Conservation (phyloP, 495 filamentous ascomycete genomes). For the Wilcoxina mikolae region DNA sequence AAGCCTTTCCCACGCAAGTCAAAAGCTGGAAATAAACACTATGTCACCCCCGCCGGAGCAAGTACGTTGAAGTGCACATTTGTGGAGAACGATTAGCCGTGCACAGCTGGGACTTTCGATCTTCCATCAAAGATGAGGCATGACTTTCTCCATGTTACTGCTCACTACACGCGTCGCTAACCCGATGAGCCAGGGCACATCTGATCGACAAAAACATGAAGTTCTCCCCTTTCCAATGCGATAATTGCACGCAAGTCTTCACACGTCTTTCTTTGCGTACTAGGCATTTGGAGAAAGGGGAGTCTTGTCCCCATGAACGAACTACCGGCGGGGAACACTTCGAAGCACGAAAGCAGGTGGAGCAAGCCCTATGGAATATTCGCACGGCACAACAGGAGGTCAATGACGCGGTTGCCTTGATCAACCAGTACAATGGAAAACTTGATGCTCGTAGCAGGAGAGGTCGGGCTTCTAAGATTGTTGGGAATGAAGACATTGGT, state of each 20-base stretch:
- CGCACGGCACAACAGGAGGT: conserved; percentile 19
- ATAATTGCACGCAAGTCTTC: conserved; percentile 21
- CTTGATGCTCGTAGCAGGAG: not conserved
- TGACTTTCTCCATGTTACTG: not conserved
- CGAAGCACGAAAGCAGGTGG: conserved; percentile 15
- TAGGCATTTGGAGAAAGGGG: conserved; percentile 14
- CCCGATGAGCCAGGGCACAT: conserved; percentile 10
- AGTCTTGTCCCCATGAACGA: conserved; percentile 11
- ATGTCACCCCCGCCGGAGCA: conserved; percentile 21
- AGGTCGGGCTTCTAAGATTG: too few relatives aligned
- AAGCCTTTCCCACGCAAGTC: conserved; percentile 23
- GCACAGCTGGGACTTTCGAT: conserved; percentile 14
- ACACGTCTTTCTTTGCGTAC: conserved; percentile 24
- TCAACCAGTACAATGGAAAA: conserved; percentile 15
- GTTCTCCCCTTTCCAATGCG: conserved; percentile 25
- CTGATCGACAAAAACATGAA: conserved; percentile 21
- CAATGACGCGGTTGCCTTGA: conserved; percentile 15
- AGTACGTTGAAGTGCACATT: conserved; percentile 22
- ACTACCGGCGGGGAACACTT: conserved; percentile 13
- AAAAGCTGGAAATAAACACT: conserved; percentile 23
- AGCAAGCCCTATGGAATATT: conserved; percentile 23
- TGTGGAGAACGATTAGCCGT: not conserved
- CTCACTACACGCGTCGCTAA: not conserved
- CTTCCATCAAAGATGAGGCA: conserved; percentile 27
- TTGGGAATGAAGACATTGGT: too few relatives aligned